These are phyloP conservation scores for Tricholoma bakamatsutake DNA, from an alignment of 768 basidiomycete species.

Conservation along the genomic window DNA sequence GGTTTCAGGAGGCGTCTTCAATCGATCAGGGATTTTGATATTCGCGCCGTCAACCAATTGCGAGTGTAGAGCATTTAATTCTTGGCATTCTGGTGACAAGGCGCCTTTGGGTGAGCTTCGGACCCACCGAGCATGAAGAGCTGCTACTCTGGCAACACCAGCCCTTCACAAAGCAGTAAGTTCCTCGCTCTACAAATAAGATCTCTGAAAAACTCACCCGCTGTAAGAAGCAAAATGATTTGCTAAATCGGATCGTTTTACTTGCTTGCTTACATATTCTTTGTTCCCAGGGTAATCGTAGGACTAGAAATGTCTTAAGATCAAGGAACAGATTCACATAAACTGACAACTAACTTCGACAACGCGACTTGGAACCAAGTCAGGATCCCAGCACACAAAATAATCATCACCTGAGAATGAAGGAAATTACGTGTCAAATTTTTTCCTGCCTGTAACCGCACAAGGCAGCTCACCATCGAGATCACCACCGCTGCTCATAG, in stretches of 20 bases:
- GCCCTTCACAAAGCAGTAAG: constrained; percentile 31
- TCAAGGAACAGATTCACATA: background rate
- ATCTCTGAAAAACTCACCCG: constrained; percentile 30
- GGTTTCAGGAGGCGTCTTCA: constrained; percentile 44
- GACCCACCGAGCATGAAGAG: constrained; percentile 58
- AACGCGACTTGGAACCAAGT: constrained; percentile 49
- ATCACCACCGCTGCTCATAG: constrained; percentile 68
- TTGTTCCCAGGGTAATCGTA: constrained; percentile 65
- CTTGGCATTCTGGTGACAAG: constrained; percentile 59
- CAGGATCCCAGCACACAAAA: constrained; percentile 66
- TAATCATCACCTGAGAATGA: constrained; percentile 49
- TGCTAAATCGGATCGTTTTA: constrained; percentile 54
- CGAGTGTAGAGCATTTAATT: constrained; percentile 66
- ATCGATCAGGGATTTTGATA: constrained; percentile 52
- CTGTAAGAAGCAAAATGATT: constrained; percentile 63
- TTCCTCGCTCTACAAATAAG: background rate
- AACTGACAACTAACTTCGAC: constrained; percentile 36
- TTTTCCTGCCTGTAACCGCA: background rate
- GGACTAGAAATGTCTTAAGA: constrained; percentile 31
- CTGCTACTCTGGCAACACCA: constrained; percentile 49
- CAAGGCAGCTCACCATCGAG: constrained; percentile 38
- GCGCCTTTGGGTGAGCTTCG: constrained; percentile 50
- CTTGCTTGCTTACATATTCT: constrained; percentile 39
- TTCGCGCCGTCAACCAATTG: constrained; percentile 63
- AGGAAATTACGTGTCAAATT: background rate